These are phyloP conservation scores for Saposhnikovia divaricata DNA, from an alignment of 129 eudicot genomes.

Conservation along the genomic window DNA sequence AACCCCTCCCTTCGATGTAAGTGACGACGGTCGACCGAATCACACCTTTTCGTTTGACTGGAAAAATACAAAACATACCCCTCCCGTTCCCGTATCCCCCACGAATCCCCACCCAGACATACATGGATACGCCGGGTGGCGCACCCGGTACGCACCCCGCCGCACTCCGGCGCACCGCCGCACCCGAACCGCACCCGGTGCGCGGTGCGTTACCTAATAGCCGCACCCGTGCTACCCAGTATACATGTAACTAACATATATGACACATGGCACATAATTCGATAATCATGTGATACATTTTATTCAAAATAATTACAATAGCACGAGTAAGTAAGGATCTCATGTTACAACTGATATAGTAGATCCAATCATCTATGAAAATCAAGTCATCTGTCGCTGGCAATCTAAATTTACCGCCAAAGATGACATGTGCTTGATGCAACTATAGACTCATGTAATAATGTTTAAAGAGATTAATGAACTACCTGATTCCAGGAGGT, in stretches of 20 bases:
- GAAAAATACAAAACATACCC: no score
- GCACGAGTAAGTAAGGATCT: neutral
- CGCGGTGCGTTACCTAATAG: no score
- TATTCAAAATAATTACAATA: neutral
- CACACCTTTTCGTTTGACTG: no score
- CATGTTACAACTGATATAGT: neutral
- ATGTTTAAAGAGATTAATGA: neutral
- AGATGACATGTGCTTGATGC: neutral
- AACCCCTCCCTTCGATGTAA: no score
- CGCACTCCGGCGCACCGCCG: no score
- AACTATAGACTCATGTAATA: neutral
- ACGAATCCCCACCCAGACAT: no score
- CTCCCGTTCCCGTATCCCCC: no score
- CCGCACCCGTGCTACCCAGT: no score
- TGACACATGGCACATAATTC: neutral
- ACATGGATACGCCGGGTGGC: no score
- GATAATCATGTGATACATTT: neutral
- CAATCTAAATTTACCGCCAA: neutral
- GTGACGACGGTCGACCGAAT: no score
- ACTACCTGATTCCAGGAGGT: slow-evolving; percentile 92
- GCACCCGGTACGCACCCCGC: no score
- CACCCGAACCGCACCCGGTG: no score
- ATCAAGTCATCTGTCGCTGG: neutral
- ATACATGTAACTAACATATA: neutral
- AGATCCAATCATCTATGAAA: neutral